Conservation (phyloP, 2,329 filamentous ascomycete species). For the Aspergillus carbonarius region DNA sequence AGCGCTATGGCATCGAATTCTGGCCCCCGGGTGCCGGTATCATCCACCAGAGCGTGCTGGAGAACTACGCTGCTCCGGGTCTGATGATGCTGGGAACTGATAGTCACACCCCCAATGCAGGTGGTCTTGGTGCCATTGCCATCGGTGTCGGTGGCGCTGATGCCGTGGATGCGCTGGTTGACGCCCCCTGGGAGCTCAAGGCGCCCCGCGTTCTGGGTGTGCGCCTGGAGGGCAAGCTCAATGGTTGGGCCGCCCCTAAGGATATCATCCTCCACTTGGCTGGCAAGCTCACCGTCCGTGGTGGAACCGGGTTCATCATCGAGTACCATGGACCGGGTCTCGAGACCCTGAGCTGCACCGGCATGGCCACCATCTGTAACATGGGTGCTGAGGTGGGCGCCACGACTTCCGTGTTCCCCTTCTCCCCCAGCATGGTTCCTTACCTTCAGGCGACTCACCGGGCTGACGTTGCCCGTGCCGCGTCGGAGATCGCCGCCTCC, state of each 20-base stretch:
- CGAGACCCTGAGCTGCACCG: constrained; percentile 83
- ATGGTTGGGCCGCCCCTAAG: constrained; percentile 90
- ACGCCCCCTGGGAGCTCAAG: constrained; percentile 96
- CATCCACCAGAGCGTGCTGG: constrained; percentile 95
- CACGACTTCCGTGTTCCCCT: constrained; percentile 95
- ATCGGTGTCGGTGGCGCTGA: constrained; percentile 97
- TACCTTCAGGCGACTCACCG: constrained; percentile 86
- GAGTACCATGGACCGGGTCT: constrained; percentile 93
- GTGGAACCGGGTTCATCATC: constrained; percentile 90
- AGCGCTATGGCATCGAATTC: constrained; percentile 91
- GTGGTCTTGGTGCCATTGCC: constrained; percentile 86
- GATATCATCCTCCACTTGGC: constrained; percentile 91
- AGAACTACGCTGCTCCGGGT: constrained; percentile 96
- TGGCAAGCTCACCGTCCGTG: constrained; percentile 85
- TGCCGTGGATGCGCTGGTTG: constrained; percentile 92
- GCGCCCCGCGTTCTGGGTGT: constrained; percentile 89
- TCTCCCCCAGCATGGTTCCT: constrained; percentile 75
- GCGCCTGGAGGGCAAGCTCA: constrained; percentile 76
- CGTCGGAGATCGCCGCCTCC: constrained; percentile 60
- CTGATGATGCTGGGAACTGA: constrained; percentile 99
- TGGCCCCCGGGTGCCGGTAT: constrained; percentile 93
- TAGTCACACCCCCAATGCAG: constrained; percentile 96
- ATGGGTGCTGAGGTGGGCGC: constrained; percentile 89
- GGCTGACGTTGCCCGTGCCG: constrained; percentile 66
- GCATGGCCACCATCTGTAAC: constrained; percentile 89